Base-by-base conservation (phyloP, 345 rosid species). In the Sisymbrium irio region DNA sequence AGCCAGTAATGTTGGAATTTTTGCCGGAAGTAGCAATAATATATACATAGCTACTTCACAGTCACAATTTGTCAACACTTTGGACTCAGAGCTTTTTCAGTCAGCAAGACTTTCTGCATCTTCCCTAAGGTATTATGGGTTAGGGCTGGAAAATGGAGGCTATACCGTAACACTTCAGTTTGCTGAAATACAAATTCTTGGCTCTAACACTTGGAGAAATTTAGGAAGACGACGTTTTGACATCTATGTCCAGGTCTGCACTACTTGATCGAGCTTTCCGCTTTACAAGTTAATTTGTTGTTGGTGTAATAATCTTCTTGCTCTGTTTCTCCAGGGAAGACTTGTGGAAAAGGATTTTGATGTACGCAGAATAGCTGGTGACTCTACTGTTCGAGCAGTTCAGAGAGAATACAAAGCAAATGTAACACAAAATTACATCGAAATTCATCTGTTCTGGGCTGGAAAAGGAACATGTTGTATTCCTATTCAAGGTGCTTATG, bases 191-290 rank as follows among this genome's bases (percentile, higher is more conserved):
- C 78, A 57, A 37, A 27, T 74, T 6, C 9, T 0, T 7, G 72
- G 67, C 27, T 10, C 54, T 45, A 12, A 36, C 18, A 56, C 49
- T 7, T 85, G 85, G 88, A 17, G 12, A 45, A 73, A 84, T 62
- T 28, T 53, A 8, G 89, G 77, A 30, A 79, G 83, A 27, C 86
- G 86, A 4, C 77, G 81, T 62, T 79, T 82, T 9, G 78, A 84
- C 66, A 67, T 84, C 14, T 84, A 84, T 58, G 69, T 84, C 62
- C 88, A 84, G 82, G 88, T 82, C 17, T 60, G 51, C n/a, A 47
- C 22, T 1, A 53, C 19, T 50, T 57, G 10, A 59, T 14, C 6
- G 1, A 65, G 40, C 62, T 60, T 51, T 41, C 35, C 0, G 1
- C 63, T 50, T 39, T 30, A 18, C 36, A 49, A 46, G 4, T 8